Conservation (phyloP, 2,329 filamentous ascomycete species). For the Phialemonium atrogriseum region DNA sequence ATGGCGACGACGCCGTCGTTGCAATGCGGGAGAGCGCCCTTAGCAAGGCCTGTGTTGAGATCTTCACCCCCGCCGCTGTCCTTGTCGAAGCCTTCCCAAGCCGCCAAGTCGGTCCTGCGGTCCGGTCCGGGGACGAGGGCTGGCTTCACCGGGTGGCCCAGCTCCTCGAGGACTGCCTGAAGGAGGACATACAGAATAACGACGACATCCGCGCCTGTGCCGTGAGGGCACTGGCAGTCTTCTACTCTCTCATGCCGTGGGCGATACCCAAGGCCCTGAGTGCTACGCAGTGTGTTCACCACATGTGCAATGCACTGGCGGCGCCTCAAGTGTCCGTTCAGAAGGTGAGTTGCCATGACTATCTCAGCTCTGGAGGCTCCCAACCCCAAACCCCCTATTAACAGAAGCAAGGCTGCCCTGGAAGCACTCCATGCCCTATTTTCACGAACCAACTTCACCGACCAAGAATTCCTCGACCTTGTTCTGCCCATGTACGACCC, state of each 20-base stretch:
- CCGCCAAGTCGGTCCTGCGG: conserved; percentile 56
- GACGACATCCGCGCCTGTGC: conserved; percentile 62
- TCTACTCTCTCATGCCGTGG: conserved; percentile 79
- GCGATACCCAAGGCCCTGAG: conserved; percentile 75
- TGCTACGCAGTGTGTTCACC: conserved; percentile 59
- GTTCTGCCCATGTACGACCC: conserved; percentile 71
- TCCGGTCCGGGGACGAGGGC: conserved; percentile 73
- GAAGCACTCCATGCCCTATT: conserved; percentile 82
- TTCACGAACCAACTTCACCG: conserved; percentile 62
- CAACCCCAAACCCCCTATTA: too few relatives aligned
- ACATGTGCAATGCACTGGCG: conserved; percentile 64
- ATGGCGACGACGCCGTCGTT: conserved; percentile 79
- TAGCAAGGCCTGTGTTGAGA: conserved; percentile 85
- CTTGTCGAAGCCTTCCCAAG: conserved; percentile 69
- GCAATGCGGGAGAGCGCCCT: conserved; percentile 75
- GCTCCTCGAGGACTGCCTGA: conserved; percentile 66
- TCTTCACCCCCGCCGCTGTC: conserved; percentile 74
- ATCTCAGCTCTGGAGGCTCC: too few relatives aligned
- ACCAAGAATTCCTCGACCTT: conserved; percentile 70
- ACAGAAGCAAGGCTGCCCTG: conserved; percentile 55
- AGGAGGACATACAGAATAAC: conserved; percentile 54
- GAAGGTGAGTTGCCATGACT: too few relatives aligned
- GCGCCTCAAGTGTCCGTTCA: conserved; percentile 64
- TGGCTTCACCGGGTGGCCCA: conserved; percentile 75
- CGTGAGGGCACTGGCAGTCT: conserved; percentile 66